A percentile compares a stretch with the other conserved stretches of the same genome.
phyloP scores from a whole-genome alignment of 2,329 filamentous ascomycete species.

The Claviceps maximensis region DNA sequence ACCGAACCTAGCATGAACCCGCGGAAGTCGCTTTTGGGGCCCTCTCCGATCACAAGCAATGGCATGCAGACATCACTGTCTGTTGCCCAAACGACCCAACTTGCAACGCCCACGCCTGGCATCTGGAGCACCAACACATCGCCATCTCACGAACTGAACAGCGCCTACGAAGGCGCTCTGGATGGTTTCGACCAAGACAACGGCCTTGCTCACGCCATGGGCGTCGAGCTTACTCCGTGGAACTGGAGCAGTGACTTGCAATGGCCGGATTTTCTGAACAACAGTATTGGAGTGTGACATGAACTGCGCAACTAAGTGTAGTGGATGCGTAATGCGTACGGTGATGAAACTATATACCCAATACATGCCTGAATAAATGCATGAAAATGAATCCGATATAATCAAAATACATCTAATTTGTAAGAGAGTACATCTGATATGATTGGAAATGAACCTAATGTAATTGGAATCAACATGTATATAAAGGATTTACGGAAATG shows the following conservation, averaged over 20 bases:
- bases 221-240: constrained; percentile 25
- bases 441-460: too few species aligned
- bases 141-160: constrained; percentile 28
- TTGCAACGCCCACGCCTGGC: background rate
- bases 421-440: too few species aligned
- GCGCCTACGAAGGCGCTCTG: constrained; percentile 35
- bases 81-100: background rate
- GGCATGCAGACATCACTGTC: background rate
- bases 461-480: too few species aligned
- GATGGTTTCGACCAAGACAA: constrained; percentile 33
- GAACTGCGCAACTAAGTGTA: too few species aligned
- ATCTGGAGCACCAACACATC: background rate
- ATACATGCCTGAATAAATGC: too few species aligned
- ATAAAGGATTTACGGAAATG: too few species aligned
- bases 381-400: too few species aligned
- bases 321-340: too few species aligned
- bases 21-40: background rate
- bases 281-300: constrained; percentile 16
- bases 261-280: constrained; percentile 20
- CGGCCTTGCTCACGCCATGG: constrained; percentile 29
- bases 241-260: constrained; percentile 19
- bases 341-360: too few species aligned
- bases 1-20: background rate
- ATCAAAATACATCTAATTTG: too few species aligned
- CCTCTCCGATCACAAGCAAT: background rate